Evolutionary conservation across 441 rosid genomes (phyloP), one percentile per base, ranked within the genome.

Genomic region (Brassica balearica): DNA sequence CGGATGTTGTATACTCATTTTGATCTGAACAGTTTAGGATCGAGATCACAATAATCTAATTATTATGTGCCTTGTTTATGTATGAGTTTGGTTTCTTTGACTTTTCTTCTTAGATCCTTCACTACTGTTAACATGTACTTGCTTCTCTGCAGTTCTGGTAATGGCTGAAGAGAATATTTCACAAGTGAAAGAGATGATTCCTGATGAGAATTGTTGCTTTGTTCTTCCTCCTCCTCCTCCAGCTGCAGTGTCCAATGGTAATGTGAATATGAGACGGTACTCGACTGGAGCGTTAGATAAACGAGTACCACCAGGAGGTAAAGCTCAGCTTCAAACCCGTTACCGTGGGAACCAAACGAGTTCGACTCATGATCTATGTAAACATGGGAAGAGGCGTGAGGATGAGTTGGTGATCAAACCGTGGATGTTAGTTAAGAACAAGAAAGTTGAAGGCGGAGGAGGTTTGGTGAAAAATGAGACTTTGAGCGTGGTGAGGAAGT

Each of bases 311-410:
- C 2, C 23, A 22, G 48, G 8, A 53, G 71, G 32, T 32, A 66
- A 80, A 75, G 67, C 83, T 60, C 64, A 34, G 69, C 27, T 14
- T 66, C 83, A 76, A n/a, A 23, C 83, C 1, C 73, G 77, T 66
- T 80, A 71, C 61, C 80, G 80, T 15, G 73, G 83, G 62, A 70
- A 75, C 73, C 80, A 80, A 36, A 61, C 14, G 38, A 67, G 77
- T 38, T 80, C 80, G 1, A 80, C 74, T 66, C 83, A 80, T 80
- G 83, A 76, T 71, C 60, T 80, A 0, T 80, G 83, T 53, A 80
- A 80, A 38, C 83, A 80, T 1, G 83, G 83, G 14, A 80, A 71
- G 74, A 53, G 83, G 22, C 80, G 80, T 61, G 83, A 80, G 41
- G 80, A 80, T 0, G 80, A 71, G 17, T n/a, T 75, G 65, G 60